Evolutionary conservation across 805 yeast genomes (phyloP).

Genomic region (Candida ortonii): DNA sequence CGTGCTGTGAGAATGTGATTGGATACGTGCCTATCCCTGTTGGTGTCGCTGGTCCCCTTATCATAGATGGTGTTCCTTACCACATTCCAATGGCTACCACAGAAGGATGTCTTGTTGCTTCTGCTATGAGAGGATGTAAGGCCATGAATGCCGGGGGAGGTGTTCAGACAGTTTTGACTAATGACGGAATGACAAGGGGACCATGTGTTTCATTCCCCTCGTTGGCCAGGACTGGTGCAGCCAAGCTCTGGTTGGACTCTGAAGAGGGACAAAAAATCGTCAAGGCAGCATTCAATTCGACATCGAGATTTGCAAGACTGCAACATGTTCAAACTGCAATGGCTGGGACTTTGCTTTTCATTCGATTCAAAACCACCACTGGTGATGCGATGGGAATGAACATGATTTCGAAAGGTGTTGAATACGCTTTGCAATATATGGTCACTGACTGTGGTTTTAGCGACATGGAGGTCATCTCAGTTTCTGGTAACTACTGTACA

Average conservation of each 20-base stretch:
- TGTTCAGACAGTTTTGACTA: slow-evolving; percentile 83
- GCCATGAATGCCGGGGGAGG: slow-evolving; percentile 98
- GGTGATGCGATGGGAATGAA: slow-evolving; percentile 99
- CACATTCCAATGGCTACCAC: slow-evolving; percentile 99
- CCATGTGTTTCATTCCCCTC: slow-evolving; percentile 92
- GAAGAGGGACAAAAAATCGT: slow-evolving; percentile 84
- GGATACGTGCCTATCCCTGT: slow-evolving; percentile 96
- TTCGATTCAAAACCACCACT: slow-evolving; percentile 96
- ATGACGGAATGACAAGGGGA: slow-evolving; percentile 99
- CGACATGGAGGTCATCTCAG: slow-evolving; percentile 89
- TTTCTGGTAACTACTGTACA: slow-evolving; percentile 96
- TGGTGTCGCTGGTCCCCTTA: slow-evolving; percentile 96
- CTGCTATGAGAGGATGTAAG: slow-evolving; percentile 98
- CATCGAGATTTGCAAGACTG: slow-evolving; percentile 94
- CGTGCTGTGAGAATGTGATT: slow-evolving; percentile 98
- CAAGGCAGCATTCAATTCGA: slow-evolving; percentile 90
- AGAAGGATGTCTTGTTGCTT: slow-evolving; percentile 97
- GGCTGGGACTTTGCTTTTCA: slow-evolving; percentile 86
- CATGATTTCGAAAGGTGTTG: slow-evolving; percentile 99
- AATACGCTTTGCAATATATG: slow-evolving; percentile 79
- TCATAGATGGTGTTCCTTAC: slow-evolving; percentile 82
- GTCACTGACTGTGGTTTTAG: slow-evolving; percentile 84
- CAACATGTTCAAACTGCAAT: slow-evolving; percentile 88
- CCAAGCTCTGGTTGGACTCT: slow-evolving; percentile 92
- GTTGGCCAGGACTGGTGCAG: slow-evolving; percentile 85